Conservation (phyloP, 805 yeast genomes). For the Kluyveromyces starmeri region DNA sequence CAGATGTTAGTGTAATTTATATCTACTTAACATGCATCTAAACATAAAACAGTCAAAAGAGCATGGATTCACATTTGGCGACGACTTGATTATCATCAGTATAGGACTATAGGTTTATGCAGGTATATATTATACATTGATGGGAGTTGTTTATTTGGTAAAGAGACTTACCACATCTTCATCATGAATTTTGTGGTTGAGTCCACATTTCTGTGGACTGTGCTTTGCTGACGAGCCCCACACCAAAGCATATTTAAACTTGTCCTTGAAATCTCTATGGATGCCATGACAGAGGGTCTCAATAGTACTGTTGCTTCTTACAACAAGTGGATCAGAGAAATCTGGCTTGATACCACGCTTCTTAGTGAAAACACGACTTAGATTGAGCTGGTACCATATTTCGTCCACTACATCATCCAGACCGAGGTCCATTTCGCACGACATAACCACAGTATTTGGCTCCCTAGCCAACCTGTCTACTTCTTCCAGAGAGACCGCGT, state of each 20-base stretch:
- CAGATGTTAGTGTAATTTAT: no score
- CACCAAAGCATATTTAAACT: slow-evolving; percentile 87
- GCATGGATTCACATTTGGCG: no score
- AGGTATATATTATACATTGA: background rate
- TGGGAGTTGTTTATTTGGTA: slow-evolving; percentile 45
- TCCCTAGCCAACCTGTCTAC: slow-evolving; percentile 85
- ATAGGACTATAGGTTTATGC: no score
- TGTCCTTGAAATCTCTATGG: slow-evolving; percentile 85
- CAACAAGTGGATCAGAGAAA: slow-evolving; percentile 85
- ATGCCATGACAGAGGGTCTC: slow-evolving; percentile 86
- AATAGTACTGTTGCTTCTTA: slow-evolving; percentile 66
- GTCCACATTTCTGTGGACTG: slow-evolving; percentile 94
- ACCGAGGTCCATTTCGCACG: slow-evolving; percentile 84
- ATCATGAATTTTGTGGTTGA: slow-evolving; percentile 72
- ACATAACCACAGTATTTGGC: slow-evolving; percentile 89
- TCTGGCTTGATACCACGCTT: slow-evolving; percentile 76
- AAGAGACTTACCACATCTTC: slow-evolving; percentile 92
- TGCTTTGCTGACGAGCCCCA: slow-evolving; percentile 97
- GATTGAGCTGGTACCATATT: slow-evolving; percentile 81
- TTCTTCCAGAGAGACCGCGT: slow-evolving; percentile 91
- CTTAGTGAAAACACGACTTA: slow-evolving; percentile 80
- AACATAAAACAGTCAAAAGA: no score
- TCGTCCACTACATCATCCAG: slow-evolving; percentile 82
- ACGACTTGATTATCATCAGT: no score
- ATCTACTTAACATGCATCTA: no score